Evolutionary conservation across 1,284 basidiomycete species (phyloP).

Genomic region (Sporisorium graminicola): DNA sequence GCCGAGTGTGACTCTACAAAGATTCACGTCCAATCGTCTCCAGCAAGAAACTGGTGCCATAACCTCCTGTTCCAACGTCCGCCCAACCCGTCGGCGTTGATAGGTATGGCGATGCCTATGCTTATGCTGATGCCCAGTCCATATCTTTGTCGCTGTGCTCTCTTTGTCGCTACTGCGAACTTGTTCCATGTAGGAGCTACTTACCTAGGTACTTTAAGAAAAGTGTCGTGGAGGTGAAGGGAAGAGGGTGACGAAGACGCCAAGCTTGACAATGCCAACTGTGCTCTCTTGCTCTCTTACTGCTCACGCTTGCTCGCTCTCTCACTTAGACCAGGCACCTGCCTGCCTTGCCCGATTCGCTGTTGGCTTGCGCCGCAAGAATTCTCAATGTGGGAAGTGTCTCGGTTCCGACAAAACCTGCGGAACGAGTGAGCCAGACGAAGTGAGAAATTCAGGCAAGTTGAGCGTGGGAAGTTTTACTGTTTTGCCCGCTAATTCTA

Average conservation of each 20-base stretch:
- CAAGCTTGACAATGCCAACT: constrained; percentile 19
- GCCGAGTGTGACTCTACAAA: too few relatives aligned
- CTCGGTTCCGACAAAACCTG: constrained; percentile 15
- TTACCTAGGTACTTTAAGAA: constrained; percentile 52
- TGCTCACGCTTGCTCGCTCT: too few relatives aligned
- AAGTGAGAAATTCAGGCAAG: neutral
- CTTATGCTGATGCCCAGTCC: neutral
- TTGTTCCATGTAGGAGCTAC: constrained; percentile 9
- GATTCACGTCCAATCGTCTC: neutral
- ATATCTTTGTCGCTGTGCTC: neutral
- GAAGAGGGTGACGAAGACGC: neutral
- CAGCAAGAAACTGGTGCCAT: neutral
- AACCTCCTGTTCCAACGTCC: neutral
- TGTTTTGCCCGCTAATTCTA: neutral
- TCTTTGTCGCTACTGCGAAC: constrained; percentile 1
- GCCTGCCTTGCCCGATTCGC: neutral
- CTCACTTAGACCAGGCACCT: neutral
- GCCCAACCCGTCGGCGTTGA: neutral
- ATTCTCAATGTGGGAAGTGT: neutral
- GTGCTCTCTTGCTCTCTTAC: neutral
- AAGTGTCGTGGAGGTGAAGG: constrained; percentile 35
- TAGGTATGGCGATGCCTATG: neutral
- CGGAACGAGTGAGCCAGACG: neutral
- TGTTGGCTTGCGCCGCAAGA: neutral
- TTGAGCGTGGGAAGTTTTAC: constrained; percentile 24